These are phyloP conservation scores for Amanita rimosa DNA, from an alignment of 768 basidiomycete species.

Conservation along the genomic window DNA sequence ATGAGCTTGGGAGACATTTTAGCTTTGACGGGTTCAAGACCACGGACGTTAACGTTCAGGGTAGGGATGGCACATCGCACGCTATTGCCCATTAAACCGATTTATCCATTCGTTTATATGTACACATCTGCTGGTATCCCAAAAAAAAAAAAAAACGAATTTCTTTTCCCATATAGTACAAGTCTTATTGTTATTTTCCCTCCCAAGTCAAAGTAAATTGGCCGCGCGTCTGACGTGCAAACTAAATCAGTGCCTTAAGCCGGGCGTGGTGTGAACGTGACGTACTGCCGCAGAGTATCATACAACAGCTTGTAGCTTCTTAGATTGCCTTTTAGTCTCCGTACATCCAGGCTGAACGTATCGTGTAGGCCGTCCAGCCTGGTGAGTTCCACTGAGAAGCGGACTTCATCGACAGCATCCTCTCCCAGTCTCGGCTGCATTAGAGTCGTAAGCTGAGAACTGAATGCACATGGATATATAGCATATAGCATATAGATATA, in stretches of 20 bases:
- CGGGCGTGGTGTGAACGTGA: neutral
- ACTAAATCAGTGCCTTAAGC: neutral
- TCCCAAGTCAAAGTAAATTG: neutral
- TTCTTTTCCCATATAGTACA: neutral
- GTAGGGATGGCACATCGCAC: neutral
- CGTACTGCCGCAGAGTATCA: constrained; percentile 35
- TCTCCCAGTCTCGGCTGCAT: too few relatives aligned
- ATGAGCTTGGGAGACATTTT: neutral
- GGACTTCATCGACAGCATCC: constrained; percentile 72
- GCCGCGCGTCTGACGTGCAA: neutral
- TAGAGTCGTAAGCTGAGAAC: too few relatives aligned
- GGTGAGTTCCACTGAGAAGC: constrained; percentile 89
- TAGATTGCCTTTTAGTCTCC: constrained; percentile 78
- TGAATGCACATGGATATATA: too few relatives aligned
- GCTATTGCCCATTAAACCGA: neutral
- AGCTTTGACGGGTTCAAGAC: neutral
- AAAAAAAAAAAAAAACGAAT: too few relatives aligned
- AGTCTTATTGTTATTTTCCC: neutral
- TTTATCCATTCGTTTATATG: neutral
- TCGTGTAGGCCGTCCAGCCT: constrained; percentile 71
- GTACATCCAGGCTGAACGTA: constrained; percentile 81
- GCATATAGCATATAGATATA: too few relatives aligned
- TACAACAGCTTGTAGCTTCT: constrained; percentile 80
- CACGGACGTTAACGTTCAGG: neutral
- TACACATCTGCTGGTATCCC: neutral